Conservation (phyloP, 2,329 filamentous ascomycete genomes). For the Pestalotiopsis sp. region DNA sequence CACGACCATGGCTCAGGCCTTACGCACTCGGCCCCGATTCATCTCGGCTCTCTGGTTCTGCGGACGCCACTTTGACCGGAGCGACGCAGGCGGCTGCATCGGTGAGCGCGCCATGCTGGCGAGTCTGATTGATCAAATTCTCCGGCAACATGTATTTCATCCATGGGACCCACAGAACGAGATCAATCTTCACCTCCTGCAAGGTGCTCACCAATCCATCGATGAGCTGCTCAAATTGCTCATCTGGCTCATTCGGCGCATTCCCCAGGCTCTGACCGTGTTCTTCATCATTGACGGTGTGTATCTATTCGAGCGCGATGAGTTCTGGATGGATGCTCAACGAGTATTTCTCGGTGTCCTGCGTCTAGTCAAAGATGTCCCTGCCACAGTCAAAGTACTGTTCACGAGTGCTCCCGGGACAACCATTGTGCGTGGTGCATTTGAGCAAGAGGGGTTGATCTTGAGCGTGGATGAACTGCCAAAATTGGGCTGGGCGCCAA, state of each 20-base stretch:
- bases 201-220: neutral
- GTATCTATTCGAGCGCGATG: constrained; percentile 10
- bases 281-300: constrained; percentile 13
- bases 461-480: constrained; percentile 18
- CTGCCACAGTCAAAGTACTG: constrained; percentile 18
- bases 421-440: constrained; percentile 9
- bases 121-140: constrained; percentile 16
- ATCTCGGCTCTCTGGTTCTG: constrained; percentile 15
- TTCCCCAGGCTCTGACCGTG: constrained; percentile 5
- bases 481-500: constrained; percentile 15
- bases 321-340: constrained; percentile 1
- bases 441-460: constrained; percentile 18
- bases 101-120: constrained; percentile 13
- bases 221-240: neutral
- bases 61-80: constrained; percentile 6
- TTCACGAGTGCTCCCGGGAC: constrained; percentile 20
- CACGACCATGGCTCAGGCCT: neutral
- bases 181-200: constrained; percentile 1
- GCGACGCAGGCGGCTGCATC: neutral
- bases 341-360: constrained; percentile 1
- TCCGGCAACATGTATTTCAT: constrained; percentile 11
- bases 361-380: neutral
- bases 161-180: neutral
- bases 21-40: neutral
- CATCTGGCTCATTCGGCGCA: constrained; percentile 7